Percentiles rank a stretch among this genome's conserved stretches.
These are phyloP conservation scores for Iberis pinnata DNA, from an alignment of 345 rosid genomes.

Conservation along the genomic window DNA sequence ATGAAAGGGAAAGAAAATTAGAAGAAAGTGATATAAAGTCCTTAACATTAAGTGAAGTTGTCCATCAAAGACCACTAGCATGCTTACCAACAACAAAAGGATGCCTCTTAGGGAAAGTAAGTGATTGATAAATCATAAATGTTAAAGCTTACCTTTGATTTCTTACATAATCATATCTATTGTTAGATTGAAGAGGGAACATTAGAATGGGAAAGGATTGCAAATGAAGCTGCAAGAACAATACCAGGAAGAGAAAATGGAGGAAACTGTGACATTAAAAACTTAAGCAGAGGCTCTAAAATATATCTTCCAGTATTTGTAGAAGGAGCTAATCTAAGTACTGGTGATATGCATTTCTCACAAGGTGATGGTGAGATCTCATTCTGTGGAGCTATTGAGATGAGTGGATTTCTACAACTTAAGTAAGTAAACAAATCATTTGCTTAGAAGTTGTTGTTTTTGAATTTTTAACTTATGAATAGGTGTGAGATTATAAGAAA, in stretches of 20 bases:
- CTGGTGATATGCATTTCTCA: conserved; percentile 95
- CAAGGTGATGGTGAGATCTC: conserved; percentile 96
- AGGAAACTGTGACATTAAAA: conserved; percentile 91
- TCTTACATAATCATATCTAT: conserved; percentile 1
- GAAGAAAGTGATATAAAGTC: conserved; percentile 52
- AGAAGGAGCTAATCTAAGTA: conserved; percentile 85
- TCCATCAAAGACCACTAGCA: conserved; percentile 79
- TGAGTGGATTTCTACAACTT: conserved; percentile 87
- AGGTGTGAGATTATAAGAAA: conserved; percentile 81
- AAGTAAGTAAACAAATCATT: conserved; percentile 37
- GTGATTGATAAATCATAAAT: not conserved
- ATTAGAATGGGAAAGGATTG: conserved; percentile 72
- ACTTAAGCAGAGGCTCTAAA: conserved; percentile 80
- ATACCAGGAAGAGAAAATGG: conserved; percentile 93
- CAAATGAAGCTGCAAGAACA: conserved; percentile 73
- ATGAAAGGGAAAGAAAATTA: conserved; percentile 64
- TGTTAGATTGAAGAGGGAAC: conserved; percentile 57
- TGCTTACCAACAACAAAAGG: conserved; percentile 66
- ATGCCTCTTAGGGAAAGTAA: conserved; percentile 66
- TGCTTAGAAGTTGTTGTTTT: not conserved
- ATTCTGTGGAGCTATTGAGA: conserved; percentile 91
- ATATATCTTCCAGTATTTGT: conserved; percentile 81
- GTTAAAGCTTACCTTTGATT: not conserved
- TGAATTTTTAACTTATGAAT: not conserved
- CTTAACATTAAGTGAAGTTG: conserved; percentile 58